phyloP scores from a whole-genome alignment of 2,329 filamentous ascomycete species.

The Fusarium penzigii region DNA sequence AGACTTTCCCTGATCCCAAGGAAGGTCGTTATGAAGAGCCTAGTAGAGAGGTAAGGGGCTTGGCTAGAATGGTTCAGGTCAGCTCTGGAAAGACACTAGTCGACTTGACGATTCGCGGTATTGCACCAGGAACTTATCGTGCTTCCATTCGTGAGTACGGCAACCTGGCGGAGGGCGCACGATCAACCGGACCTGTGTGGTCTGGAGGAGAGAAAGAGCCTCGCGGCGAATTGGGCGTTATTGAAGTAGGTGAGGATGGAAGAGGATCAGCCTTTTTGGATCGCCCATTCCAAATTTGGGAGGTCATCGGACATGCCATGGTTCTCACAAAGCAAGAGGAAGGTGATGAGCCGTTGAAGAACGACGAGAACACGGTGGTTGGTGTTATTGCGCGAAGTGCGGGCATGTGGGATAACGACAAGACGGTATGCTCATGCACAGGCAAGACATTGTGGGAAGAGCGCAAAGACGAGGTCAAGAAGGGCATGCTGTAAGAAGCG shows the following conservation, averaged over 20 bases:
- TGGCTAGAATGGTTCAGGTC: constrained; percentile 94
- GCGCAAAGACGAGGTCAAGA: constrained; percentile 81
- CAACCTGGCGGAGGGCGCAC: constrained; percentile 81
- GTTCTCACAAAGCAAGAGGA: constrained; percentile 72
- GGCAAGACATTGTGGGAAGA: constrained; percentile 99
- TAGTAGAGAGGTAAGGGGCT: constrained; percentile 69
- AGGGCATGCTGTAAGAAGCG: constrained; percentile 77
- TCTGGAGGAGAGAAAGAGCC: constrained; percentile 50
- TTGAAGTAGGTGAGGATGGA: constrained; percentile 75
- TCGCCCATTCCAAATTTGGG: constrained; percentile 85
- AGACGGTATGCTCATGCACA: constrained; percentile 96
- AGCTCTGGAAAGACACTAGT: constrained; percentile 75
- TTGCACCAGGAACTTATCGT: constrained; percentile 77
- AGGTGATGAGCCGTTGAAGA: constrained; percentile 54
- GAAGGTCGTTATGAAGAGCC: constrained; percentile 44
- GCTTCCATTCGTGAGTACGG: constrained; percentile 85
- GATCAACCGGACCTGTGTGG: constrained; percentile 84
- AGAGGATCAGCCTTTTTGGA: constrained; percentile 80
- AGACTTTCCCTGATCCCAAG: constrained; percentile 69
- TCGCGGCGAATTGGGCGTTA: constrained; percentile 64
- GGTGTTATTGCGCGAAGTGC: constrained; percentile 94
- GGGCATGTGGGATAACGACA: constrained; percentile 98
- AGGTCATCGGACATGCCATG: constrained; percentile 91
- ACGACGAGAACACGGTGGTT: constrained; percentile 83
- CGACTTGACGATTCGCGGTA: constrained; percentile 82